phyloP scores from a whole-genome alignment of 371 early-diverging fungal species.

The Haplosporangium sp. region DNA sequence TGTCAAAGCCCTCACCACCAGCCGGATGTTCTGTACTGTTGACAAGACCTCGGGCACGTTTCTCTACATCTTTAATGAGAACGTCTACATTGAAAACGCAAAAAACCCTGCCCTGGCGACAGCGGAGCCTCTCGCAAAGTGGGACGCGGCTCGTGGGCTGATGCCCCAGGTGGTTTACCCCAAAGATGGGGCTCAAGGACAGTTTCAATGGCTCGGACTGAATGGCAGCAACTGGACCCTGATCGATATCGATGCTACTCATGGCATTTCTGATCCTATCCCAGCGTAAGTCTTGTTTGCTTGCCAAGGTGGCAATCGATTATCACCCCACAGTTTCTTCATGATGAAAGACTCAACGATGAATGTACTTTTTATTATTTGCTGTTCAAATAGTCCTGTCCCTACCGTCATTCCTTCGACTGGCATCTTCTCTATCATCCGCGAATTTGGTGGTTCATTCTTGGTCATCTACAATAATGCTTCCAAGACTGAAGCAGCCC shows the following conservation, averaged over 20 bases:
- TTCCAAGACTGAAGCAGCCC: constrained; percentile 7
- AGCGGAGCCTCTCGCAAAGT: constrained; percentile 16
- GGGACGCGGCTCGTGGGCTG: constrained; percentile 14
- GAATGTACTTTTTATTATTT: too few species aligned
- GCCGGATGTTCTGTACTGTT: constrained; percentile 40
- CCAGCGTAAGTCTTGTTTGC: constrained; percentile 28
- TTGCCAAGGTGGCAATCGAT: not conserved
- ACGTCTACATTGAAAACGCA: constrained; percentile 33
- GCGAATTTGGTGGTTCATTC: constrained; percentile 20
- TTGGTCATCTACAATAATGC: constrained; percentile 30
- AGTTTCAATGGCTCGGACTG: constrained; percentile 51
- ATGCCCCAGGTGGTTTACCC: constrained; percentile 31
- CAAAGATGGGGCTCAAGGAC: constrained; percentile 7
- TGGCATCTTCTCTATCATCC: constrained; percentile 9
- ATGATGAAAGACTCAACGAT: too few species aligned
- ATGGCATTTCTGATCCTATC: constrained; percentile 21
- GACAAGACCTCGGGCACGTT: constrained; percentile 32
- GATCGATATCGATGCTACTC: constrained; percentile 14
- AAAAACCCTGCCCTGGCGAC: constrained; percentile 19
- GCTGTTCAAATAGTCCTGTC: constrained; percentile 8
- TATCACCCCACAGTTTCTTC: too few species aligned
- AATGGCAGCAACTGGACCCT: constrained; percentile 25
- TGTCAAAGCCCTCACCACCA: constrained; percentile 12
- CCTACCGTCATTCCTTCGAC: constrained; percentile 24
- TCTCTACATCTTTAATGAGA: constrained; percentile 45